phyloP scores from a whole-genome alignment of 805 yeast genomes.

The Monosporozyma servazzii region DNA sequence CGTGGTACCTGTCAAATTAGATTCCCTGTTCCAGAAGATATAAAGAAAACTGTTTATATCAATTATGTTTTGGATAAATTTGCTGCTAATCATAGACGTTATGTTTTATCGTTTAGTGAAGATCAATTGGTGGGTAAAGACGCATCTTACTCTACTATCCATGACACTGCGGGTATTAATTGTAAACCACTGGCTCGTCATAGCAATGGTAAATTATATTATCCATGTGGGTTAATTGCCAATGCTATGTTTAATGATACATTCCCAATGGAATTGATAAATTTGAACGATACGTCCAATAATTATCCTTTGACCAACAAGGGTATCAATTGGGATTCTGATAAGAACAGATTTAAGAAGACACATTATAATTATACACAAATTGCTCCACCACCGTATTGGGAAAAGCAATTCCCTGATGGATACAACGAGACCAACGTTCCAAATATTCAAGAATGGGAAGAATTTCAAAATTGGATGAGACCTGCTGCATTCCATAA shows the following conservation, averaged over 20 bases:
- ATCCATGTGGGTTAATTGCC: constrained; percentile 95
- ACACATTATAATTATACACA: constrained; percentile 59
- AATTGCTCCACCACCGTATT: constrained; percentile 90
- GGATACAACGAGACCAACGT: constrained; percentile 81
- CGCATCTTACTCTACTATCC: constrained; percentile 44
- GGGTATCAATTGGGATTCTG: constrained; percentile 82
- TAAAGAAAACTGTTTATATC: constrained; percentile 65
- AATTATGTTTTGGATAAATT: constrained; percentile 83
- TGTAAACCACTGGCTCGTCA: constrained; percentile 57
- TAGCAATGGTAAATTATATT: constrained; percentile 50
- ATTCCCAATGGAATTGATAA: constrained; percentile 36
- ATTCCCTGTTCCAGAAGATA: constrained; percentile 61
- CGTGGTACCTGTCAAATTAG: constrained; percentile 58
- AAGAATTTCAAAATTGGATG: constrained; percentile 95
- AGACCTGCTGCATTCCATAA: constrained; percentile 68
- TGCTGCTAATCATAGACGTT: constrained; percentile 90
- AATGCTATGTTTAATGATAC: constrained; percentile 90
- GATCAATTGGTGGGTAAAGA: constrained; percentile 74
- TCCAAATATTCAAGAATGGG: constrained; percentile 70
- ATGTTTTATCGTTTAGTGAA: constrained; percentile 80
- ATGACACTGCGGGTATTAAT: constrained; percentile 39
- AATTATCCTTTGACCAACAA: constrained; percentile 35
- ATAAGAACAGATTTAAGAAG: constrained; percentile 59
- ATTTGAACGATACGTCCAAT: constrained; percentile 28
- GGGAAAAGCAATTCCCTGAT: constrained; percentile 70